Evolutionary conservation across 2,329 filamentous ascomycete species (phyloP).

Genomic region (Diaporthe longicolla): DNA sequence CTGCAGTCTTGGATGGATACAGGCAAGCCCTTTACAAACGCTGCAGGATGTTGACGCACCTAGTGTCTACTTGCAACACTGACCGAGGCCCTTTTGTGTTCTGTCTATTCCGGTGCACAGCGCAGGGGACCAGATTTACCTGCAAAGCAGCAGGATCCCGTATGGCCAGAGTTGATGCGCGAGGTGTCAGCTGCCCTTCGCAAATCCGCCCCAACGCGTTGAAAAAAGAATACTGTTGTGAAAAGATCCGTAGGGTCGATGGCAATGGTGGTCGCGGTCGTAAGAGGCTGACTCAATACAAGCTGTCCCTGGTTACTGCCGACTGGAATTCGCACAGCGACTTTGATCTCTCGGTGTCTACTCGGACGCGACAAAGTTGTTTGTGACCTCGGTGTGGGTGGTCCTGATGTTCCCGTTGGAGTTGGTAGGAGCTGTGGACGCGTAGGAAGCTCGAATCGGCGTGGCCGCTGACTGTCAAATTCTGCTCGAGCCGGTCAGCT

Average conservation of each 20-base stretch:
- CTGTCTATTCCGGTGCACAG: conserved; percentile 17
- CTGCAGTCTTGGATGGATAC: background rate
- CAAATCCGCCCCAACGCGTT: background rate
- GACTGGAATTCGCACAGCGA: background rate
- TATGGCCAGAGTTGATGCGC: background rate
- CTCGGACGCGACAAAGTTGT: background rate
- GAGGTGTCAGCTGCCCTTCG: background rate
- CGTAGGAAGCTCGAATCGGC: conserved; percentile 1
- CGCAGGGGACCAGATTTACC: background rate
- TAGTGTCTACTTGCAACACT: background rate
- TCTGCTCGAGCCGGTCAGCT: conserved; percentile 35
- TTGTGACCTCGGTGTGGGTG: background rate
- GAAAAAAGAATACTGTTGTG: background rate
- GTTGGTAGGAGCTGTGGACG: conserved; percentile 6
- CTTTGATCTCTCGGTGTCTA: background rate
- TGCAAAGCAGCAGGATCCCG: background rate
- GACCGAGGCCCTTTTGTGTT: background rate
- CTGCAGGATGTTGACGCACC: conserved; percentile 33
- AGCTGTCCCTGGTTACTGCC: background rate
- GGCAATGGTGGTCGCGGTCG: background rate
- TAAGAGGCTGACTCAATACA: background rate
- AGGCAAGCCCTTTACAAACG: background rate
- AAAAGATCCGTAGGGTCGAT: background rate
- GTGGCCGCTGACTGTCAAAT: conserved; percentile 30
- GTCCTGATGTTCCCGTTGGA: background rate